Conservation (phyloP, 2,329 filamentous ascomycete species). For the Macrophomina pseudophaseolina region DNA sequence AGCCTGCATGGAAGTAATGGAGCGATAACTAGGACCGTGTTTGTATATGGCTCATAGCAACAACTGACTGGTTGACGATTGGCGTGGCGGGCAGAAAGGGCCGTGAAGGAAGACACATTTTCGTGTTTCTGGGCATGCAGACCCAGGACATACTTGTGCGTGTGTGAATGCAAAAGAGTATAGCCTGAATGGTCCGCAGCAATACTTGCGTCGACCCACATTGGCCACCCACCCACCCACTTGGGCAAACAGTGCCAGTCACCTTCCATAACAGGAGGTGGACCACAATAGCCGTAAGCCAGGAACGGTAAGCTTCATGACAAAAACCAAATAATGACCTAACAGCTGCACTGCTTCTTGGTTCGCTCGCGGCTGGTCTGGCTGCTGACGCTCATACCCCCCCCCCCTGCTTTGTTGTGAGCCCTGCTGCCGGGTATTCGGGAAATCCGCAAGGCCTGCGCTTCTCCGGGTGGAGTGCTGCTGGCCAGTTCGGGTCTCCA, state of each 20-base stretch:
- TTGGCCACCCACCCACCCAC: constrained; percentile 9
- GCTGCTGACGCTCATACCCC: neutral
- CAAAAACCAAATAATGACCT: neutral
- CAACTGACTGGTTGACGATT: neutral
- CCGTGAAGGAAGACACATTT: constrained; percentile 4
- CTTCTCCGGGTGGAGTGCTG: constrained; percentile 10
- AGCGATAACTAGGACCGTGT: neutral
- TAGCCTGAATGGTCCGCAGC: constrained; percentile 22
- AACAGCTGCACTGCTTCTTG: neutral
- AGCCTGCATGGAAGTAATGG: neutral
- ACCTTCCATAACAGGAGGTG: constrained; percentile 13
- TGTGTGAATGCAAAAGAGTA: neutral
- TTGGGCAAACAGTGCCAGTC: neutral
- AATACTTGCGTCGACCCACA: constrained; percentile 10
- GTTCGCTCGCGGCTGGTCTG: neutral
- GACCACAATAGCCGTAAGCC: constrained; percentile 2
- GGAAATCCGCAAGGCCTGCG: constrained; percentile 8
- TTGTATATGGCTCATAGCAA: neutral
- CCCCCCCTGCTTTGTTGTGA: neutral
- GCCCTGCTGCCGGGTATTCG: constrained; percentile 20
- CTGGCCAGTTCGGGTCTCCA: constrained; percentile 17
- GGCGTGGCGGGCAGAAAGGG: neutral
- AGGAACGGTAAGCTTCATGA: neutral
- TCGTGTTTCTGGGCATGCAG: neutral
- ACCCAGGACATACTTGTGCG: neutral